Evolutionary conservation across 352 stramenopile species (phyloP), one percentile per base, ranked within the genome.

Genomic region (Thalassiosira livingstoniorum): DNA sequence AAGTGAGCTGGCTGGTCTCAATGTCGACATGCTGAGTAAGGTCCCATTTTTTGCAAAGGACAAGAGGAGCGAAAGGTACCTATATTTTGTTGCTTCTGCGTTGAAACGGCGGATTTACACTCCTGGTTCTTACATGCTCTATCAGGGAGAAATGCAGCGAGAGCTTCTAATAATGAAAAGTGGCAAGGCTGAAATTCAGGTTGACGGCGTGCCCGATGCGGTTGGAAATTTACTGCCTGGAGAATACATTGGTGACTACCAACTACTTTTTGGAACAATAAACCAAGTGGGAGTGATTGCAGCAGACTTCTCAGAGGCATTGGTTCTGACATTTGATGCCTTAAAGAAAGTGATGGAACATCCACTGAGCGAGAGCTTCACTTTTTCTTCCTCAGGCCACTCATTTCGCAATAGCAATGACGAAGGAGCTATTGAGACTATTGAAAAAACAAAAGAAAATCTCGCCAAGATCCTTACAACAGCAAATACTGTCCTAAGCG

Each of bases 161-260:
- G 86, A 91, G 53, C 31, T 91, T 7, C 10, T 90, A 34, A 87
- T 91, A 10, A 79, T 91, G 4, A 84, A 84, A 64, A 78, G 39
- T 47, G 86, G 86, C 2, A 82, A 71, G 60, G 61, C 74, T 58
- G 66, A 89, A 13, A 78, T 91, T 34, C 72, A 62, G 35, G 39
- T 90, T 5, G 62, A 61, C 53, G 68, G 73, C 34, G 73, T 68
- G 15, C 32, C 75, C 35, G 75, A 87, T 55, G 69, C 79, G n/a
- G 67, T 90, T 4, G 75, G 60, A 58, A 81, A n/a, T 42, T 76
- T 91, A 39, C 51, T 79, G 37, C 58, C 79, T 23, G 83, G 83
- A 11, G 86, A 91, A 69, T 91, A 78, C 61, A 79, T 90, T 32
- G 86, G 86, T 55, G 86, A 91, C 75, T 88, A 87, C 67, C 82